These are phyloP conservation scores for Stemphylium lycopersici DNA, from an alignment of 2,329 filamentous ascomycete genomes.

Conservation along the genomic window DNA sequence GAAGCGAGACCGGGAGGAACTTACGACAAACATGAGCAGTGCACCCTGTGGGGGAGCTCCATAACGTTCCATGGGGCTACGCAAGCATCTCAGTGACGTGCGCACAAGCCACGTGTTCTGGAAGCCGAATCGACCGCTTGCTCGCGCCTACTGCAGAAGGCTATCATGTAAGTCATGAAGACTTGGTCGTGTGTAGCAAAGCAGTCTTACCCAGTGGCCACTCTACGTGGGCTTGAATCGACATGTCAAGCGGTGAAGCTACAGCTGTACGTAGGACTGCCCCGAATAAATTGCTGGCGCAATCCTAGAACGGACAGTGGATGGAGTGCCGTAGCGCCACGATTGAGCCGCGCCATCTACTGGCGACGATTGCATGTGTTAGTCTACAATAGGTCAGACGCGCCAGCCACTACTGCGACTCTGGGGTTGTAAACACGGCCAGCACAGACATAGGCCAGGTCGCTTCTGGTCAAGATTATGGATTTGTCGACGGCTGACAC, in stretches of 20 bases:
- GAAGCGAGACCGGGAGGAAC: neutral
- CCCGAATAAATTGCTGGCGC: neutral
- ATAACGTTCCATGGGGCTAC: neutral
- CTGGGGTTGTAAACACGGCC: neutral
- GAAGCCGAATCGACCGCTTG: neutral
- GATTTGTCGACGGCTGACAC: no score
- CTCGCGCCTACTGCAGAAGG: neutral
- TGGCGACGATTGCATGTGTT: slow-evolving; percentile 17
- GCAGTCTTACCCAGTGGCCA: neutral
- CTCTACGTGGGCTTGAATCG: neutral
- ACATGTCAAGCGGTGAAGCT: neutral
- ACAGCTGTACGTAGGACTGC: neutral
- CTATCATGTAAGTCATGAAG: neutral
- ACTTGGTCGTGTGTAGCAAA: neutral
- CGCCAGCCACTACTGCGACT: neutral
- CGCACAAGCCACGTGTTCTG: slow-evolving; percentile 16
- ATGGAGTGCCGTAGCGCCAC: neutral
- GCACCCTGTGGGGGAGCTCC: neutral
- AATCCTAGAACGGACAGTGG: neutral
- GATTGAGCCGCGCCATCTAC: slow-evolving; percentile 23
- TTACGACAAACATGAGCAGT: neutral
- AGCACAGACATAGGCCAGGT: neutral
- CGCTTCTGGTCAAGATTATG: no score
- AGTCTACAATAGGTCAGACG: neutral
- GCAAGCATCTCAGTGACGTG: neutral